A percentile compares a stretch with the other conserved stretches of the same genome.
phyloP scores from a whole-genome alignment of 208 protist genomes.

The Wallacemonas sp. region DNA sequence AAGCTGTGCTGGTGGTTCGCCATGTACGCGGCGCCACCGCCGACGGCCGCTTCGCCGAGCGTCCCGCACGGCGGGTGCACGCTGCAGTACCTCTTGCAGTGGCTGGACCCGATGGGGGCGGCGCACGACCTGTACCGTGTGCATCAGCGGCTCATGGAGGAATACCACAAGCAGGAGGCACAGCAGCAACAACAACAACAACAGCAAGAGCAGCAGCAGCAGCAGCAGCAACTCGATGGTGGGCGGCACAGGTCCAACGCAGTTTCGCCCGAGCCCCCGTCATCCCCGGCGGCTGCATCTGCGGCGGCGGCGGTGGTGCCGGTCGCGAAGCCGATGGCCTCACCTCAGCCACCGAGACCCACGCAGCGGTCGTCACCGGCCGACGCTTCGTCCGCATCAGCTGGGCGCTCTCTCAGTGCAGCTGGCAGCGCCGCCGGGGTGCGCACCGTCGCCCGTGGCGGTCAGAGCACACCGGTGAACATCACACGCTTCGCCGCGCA shows the following conservation, averaged over 20 bases:
- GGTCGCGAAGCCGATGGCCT: too few relatives aligned
- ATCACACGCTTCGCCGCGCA: neutral
- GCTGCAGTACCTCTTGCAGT: constrained; percentile 64
- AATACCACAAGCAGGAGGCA: constrained; percentile 3
- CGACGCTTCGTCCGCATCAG: too few relatives aligned
- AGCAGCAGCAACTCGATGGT: constrained; percentile 8
- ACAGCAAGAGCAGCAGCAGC: neutral
- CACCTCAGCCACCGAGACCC: too few relatives aligned
- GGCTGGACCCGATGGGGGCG: constrained; percentile 51
- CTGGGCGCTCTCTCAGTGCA: too few relatives aligned
- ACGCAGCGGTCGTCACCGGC: too few relatives aligned
- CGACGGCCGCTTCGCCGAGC: neutral
- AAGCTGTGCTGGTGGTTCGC: constrained; percentile 75
- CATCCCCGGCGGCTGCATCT: neutral
- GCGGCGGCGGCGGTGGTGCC: neutral
- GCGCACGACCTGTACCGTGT: constrained; percentile 52
- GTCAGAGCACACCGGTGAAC: too few relatives aligned
- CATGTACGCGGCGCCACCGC: constrained; percentile 28
- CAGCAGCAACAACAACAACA: constrained; percentile 17
- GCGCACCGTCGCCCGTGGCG: neutral
- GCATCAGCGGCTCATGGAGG: constrained; percentile 35
- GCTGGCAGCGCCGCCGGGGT: too few relatives aligned
- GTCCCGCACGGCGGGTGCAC: constrained; percentile 34
- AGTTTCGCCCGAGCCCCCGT: neutral
- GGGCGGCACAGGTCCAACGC: too few relatives aligned